Percentiles rank a stretch among this genome's conserved stretches.
Conservation (phyloP, 768 basidiomycete species). For the Tulasnella sp. region DNA sequence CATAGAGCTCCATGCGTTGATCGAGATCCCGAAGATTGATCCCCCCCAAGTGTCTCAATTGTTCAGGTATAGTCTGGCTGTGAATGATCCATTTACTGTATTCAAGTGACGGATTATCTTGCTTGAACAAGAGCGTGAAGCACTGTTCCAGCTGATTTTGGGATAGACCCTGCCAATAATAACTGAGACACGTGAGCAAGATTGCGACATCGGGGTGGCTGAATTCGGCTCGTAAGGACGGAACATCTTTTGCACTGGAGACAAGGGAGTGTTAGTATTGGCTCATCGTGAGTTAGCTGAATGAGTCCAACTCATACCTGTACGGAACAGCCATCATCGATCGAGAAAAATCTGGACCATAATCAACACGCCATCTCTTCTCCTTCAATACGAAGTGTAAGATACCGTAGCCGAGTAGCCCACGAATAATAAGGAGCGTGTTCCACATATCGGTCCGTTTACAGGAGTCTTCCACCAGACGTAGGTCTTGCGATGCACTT, state of each 20-base stretch:
- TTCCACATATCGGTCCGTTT: constrained; percentile 23
- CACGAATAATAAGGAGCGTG: constrained; percentile 33
- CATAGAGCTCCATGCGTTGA: not conserved
- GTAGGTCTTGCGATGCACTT: too few relatives aligned
- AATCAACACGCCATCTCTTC: constrained; percentile 41
- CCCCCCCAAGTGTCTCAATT: not conserved
- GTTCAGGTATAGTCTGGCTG: not conserved
- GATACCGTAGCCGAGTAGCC: constrained; percentile 33
- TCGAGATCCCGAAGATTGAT: not conserved
- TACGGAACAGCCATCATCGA: constrained; percentile 41
- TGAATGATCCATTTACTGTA: not conserved
- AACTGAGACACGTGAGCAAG: constrained; percentile 20
- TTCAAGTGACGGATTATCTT: not conserved
- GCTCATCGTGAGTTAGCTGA: too few relatives aligned
- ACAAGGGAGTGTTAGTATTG: too few relatives aligned
- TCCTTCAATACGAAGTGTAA: constrained; percentile 29
- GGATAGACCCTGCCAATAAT: constrained; percentile 8
- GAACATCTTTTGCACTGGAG: constrained; percentile 12
- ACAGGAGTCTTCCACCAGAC: not conserved
- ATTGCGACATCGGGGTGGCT: constrained; percentile 7
- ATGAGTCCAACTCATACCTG: too few relatives aligned
- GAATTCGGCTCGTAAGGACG: constrained; percentile 1
- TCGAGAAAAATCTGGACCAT: constrained; percentile 33
- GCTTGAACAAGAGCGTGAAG: not conserved
- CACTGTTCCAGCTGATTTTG: constrained; percentile 1